Evolutionary conservation across 2,329 filamentous ascomycete species (phyloP).

Genomic region (Zymoseptoria passerinii): DNA sequence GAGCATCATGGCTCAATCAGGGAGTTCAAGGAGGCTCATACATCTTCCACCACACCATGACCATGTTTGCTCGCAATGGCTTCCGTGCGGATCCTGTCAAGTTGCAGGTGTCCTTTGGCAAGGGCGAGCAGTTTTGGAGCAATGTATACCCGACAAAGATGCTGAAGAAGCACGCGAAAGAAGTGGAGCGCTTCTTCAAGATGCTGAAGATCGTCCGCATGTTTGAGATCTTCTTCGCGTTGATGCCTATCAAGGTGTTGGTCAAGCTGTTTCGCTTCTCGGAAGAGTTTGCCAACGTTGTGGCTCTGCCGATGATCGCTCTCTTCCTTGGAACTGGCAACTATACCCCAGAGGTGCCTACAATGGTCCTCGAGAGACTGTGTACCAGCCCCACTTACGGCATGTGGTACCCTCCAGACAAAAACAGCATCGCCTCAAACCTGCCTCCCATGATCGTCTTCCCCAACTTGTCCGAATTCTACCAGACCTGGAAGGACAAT

Average conservation of each 20-base stretch:
- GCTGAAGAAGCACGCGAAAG: constrained; percentile 46
- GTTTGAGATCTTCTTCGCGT: constrained; percentile 52
- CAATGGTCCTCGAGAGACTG: constrained; percentile 52
- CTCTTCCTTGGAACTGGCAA: constrained; percentile 69
- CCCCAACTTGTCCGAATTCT: constrained; percentile 54
- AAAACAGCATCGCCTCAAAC: constrained; percentile 42
- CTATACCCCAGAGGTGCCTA: constrained; percentile 62
- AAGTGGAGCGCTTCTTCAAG: constrained; percentile 47
- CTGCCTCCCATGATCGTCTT: constrained; percentile 54
- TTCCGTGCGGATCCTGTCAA: constrained; percentile 50
- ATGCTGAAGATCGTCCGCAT: constrained; percentile 51
- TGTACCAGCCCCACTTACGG: constrained; percentile 48
- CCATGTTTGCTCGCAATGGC: constrained; percentile 53
- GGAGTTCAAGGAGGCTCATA: constrained; percentile 57
- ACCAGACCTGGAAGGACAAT: constrained; percentile 50
- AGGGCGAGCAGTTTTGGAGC: constrained; percentile 56
- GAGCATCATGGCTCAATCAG: constrained; percentile 53
- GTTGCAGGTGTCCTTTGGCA: constrained; percentile 57
- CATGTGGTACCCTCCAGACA: constrained; percentile 50
- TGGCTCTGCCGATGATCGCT: constrained; percentile 63
- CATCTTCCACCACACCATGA: constrained; percentile 61
- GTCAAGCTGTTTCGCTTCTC: constrained; percentile 61
- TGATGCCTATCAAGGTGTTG: constrained; percentile 55
- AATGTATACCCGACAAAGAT: constrained; percentile 56
- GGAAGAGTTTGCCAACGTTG: constrained; percentile 60